Percentiles rank a stretch among this genome's conserved stretches.
These are phyloP conservation scores for Lactarius pseudohatsudake DNA, from an alignment of 768 basidiomycete genomes.

Conservation along the genomic window DNA sequence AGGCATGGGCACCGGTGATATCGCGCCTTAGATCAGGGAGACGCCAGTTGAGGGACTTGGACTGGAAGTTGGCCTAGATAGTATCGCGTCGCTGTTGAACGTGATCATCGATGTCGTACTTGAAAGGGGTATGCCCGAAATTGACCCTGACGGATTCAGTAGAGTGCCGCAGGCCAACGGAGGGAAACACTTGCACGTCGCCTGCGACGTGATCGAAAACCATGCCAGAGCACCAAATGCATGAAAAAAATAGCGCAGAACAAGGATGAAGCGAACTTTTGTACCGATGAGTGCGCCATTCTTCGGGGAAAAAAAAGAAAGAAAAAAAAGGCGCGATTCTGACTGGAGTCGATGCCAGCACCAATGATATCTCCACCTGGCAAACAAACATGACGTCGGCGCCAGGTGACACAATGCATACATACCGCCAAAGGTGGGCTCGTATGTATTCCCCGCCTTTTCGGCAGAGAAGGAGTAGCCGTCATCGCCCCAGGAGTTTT, in stretches of 20 bases:
- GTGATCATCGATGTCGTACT: constrained; percentile 86
- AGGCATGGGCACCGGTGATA: background rate
- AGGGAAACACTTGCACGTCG: constrained; percentile 70
- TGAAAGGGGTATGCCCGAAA: constrained; percentile 85
- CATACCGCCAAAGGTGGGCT: constrained; percentile 79
- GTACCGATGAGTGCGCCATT: constrained; percentile 74
- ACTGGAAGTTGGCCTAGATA: constrained; percentile 67
- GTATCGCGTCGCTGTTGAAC: constrained; percentile 67
- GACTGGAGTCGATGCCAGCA: constrained; percentile 89
- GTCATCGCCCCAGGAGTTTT: constrained; percentile 89
- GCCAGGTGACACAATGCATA: constrained; percentile 19
- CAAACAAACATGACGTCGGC: constrained; percentile 21
- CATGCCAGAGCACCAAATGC: constrained; percentile 43
- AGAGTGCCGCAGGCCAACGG: constrained; percentile 82
- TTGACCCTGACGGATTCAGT: constrained; percentile 82
- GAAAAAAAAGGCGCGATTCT: constrained; percentile 70
- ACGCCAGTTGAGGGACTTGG: constrained; percentile 52
- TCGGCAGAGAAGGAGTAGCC: constrained; percentile 75
- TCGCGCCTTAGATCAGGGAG: constrained; percentile 30
- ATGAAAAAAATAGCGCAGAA: constrained; percentile 23
- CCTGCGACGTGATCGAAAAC: constrained; percentile 74
- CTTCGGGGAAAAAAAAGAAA: constrained; percentile 67
- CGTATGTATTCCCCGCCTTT: constrained; percentile 69
- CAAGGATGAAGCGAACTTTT: constrained; percentile 1
- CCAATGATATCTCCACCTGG: constrained; percentile 86